phyloP scores from a whole-genome alignment of 2,329 filamentous ascomycete species.

The Alternaria consortialis region DNA sequence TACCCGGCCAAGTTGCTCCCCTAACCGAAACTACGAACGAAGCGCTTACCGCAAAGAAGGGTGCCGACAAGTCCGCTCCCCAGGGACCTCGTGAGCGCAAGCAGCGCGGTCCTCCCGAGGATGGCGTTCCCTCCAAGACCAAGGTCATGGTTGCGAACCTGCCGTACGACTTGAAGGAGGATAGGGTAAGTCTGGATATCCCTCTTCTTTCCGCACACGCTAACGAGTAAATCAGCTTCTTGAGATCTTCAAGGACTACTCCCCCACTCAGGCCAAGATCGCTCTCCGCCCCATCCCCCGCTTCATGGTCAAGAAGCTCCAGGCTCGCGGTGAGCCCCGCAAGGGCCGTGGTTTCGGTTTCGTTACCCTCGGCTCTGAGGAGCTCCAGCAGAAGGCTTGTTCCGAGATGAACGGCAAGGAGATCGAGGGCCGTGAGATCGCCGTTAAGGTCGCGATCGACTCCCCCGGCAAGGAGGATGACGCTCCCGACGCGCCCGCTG shows the following conservation, averaged over 20 bases:
- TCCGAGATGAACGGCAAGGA: conserved; percentile 99
- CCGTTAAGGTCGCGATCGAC: conserved; percentile 99
- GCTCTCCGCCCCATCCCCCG: conserved; percentile 97
- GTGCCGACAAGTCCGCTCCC: conserved; percentile 58
- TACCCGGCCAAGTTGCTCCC: conserved; percentile 60
- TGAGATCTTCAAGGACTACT: conserved; percentile 93
- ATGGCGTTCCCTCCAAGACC: conserved; percentile 97
- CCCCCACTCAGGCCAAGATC: conserved; percentile 95
- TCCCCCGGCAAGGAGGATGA: conserved; percentile 98
- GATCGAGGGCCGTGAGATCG: conserved; percentile 97
- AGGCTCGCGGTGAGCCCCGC: conserved; percentile 95
- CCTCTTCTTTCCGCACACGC: background rate
- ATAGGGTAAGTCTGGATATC: conserved; percentile 72
- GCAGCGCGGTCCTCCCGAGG: conserved; percentile 94
- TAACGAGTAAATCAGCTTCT: conserved; percentile 73
- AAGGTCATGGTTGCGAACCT: conserved; percentile 99
- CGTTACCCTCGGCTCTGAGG: conserved; percentile 93
- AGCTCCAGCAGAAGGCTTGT: conserved; percentile 96
- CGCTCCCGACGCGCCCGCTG: conserved; percentile 60
- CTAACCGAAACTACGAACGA: conserved; percentile 63
- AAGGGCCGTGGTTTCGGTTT: conserved; percentile 99
- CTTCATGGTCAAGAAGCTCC: conserved; percentile 99
- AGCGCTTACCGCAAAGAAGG: conserved; percentile 64
- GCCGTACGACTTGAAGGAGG: conserved; percentile 96
- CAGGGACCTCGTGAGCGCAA: conserved; percentile 67